These are phyloP conservation scores for Musa acuminata DNA, from an alignment of 176 grass and related monocot species.

Conservation along the genomic window DNA sequence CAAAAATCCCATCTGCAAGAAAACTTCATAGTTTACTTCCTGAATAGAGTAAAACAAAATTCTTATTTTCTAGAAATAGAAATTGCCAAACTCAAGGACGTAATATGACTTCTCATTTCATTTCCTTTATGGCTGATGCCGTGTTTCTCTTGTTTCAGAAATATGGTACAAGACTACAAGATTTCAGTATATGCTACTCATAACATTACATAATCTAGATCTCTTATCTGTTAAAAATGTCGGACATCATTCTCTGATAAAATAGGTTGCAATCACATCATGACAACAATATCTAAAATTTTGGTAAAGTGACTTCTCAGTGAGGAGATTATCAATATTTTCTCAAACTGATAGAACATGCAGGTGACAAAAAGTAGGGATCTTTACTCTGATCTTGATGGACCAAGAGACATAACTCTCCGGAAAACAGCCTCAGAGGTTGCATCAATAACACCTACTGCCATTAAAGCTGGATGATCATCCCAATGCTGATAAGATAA, in stretches of 20 bases:
- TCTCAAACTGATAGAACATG: background rate
- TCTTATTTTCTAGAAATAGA: too few relatives aligned
- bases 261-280: background rate
- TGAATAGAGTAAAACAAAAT: background rate
- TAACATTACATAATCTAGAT: background rate
- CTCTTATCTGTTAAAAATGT: background rate
- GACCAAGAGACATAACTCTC: conserved; percentile 83
- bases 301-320: too few relatives aligned
- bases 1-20: conserved; percentile 93
- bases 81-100: background rate
- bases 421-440: conserved; percentile 78
- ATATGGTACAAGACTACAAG: background rate
- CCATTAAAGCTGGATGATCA: conserved; percentile 99
- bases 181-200: background rate
- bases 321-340: too few relatives aligned
- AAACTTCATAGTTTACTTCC: background rate
- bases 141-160: background rate
- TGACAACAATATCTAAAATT: background rate
- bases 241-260: background rate
- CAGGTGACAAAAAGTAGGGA: background rate
- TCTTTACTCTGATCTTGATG: conserved; percentile 91
- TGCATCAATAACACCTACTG: conserved; percentile 85
- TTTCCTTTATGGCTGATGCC: background rate
- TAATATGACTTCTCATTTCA: background rate
- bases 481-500: conserved; percentile 67